Conservation (phyloP, 257 asterid genomes). For the Gentiana dahurica region DNA sequence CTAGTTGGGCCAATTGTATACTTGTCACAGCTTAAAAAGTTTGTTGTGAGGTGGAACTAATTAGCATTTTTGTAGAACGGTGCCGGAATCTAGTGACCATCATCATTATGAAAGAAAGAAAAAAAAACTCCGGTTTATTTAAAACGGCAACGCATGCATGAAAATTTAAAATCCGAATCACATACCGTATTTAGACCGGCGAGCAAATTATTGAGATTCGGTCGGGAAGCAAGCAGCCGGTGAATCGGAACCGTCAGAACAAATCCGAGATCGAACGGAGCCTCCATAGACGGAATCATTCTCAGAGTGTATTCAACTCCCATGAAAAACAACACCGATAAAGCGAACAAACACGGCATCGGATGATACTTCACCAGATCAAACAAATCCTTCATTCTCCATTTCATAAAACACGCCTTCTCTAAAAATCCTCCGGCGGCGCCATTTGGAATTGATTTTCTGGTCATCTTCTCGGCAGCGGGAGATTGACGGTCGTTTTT, state of each 20-base stretch:
- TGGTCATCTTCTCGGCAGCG: not conserved
- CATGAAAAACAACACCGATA: constrained; percentile 26
- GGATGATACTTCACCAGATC: constrained; percentile 24
- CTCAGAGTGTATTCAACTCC: constrained; percentile 32
- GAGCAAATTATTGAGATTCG: constrained; percentile 24
- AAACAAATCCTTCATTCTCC: constrained; percentile 24
- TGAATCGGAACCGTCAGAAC: constrained; percentile 21
- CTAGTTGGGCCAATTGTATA: too few relatives aligned
- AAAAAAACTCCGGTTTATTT: too few relatives aligned
- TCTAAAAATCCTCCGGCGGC: not conserved
- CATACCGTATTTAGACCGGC: constrained; percentile 38
- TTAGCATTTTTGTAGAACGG: too few relatives aligned
- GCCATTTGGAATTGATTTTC: constrained; percentile 6
- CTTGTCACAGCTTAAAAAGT: too few relatives aligned
- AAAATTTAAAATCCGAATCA: not conserved
- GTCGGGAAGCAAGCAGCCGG: constrained; percentile 28
- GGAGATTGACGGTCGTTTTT: not conserved
- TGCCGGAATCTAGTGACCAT: too few relatives aligned
- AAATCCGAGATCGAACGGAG: constrained; percentile 36
- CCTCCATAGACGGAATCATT: constrained; percentile 29
- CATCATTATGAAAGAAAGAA: too few relatives aligned
- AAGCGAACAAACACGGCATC: constrained; percentile 25
- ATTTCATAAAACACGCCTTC: constrained; percentile 23
- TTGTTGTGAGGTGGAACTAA: too few relatives aligned
- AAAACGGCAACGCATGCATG: not conserved